Base-by-base conservation (phyloP, 2,329 filamentous ascomycete species). In the Chalara sp. region DNA sequence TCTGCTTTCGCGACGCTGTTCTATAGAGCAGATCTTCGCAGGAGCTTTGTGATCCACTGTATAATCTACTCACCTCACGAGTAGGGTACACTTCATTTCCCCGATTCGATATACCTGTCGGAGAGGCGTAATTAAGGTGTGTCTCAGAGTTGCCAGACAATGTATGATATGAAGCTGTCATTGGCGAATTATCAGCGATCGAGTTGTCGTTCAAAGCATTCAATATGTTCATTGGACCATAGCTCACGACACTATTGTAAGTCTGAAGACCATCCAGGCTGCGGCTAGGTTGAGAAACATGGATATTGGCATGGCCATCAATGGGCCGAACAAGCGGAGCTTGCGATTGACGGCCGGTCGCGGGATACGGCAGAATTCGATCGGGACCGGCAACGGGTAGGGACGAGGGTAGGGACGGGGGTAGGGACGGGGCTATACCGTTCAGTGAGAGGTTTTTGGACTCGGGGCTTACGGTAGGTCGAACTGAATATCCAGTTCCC, bases 291-390 rank as follows among this genome's bases (percentile, higher is more conserved):
- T 45, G 43, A n/a, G 21, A 21, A 43, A 8, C 21, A n/a, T n/a
- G 41, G 41, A 12, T 43, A 10, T 10, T 39, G 21, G 21, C 21
- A 21, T 21, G 21, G 13, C 40, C 40, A 7, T 45, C 43, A 13
- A 8, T 32, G 6, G 43, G 32, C 12, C 43, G 43, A 45, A 45
- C 6, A 31, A 8, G 32, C 21, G 41, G 8, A 10, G 43, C 8
- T 3, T 30, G 28, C 12, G 12, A 56, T 32, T 54, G 29, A 10
- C 29, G 42, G n/a, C 13, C 56, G 5, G 50, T n/a, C 32, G 56
- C 48, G 31, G 60, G 60, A 39, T 53, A 46, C 45, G 63, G 62
- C 28, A 63, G 56, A 10, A 63, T 32, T 5, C 62, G 62, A 50
- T 63, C 62, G 10, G 52, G 53, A 35, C 53, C 57, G n/a, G 40